phyloP scores from a whole-genome alignment of 2,329 filamentous ascomycete species.

The Gaeumannomyces tritici region DNA sequence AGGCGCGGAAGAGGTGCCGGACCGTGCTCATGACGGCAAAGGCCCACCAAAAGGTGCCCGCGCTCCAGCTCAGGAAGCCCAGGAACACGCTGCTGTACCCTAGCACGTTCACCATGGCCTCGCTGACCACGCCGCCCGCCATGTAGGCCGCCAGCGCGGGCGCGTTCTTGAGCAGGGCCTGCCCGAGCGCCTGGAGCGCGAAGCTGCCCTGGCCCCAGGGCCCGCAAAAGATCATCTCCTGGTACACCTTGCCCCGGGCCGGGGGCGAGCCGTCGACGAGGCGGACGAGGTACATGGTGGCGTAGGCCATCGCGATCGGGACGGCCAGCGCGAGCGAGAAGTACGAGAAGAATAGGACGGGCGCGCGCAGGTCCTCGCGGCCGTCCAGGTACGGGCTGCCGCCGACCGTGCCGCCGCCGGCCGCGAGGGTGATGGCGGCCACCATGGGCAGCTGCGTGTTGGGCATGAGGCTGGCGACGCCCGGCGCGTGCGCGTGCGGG shows the following conservation, averaged over 20 bases:
- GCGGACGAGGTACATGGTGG: slow-evolving; percentile 12
- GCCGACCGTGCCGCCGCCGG: slow-evolving; percentile 22
- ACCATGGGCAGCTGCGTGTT: slow-evolving; percentile 26
- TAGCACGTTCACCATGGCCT: slow-evolving; percentile 18
- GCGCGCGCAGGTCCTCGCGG: slow-evolving; percentile 10
- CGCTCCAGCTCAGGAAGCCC: slow-evolving; percentile 26
- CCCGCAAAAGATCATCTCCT: slow-evolving; percentile 28
- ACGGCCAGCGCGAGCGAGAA: slow-evolving; percentile 21
- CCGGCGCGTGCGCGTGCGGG: slow-evolving; percentile 16
- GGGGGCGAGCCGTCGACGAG: slow-evolving; percentile 17
- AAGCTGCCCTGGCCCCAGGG: slow-evolving; percentile 28
- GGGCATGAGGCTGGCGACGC: slow-evolving; percentile 21
- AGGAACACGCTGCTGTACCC: slow-evolving; percentile 23
- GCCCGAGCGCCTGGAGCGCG: slow-evolving; percentile 25
- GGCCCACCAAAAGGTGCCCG: slow-evolving; percentile 29
- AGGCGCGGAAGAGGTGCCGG: slow-evolving; percentile 2
- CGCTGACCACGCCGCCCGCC: slow-evolving; percentile 21
- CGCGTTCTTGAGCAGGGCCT: slow-evolving; percentile 14
- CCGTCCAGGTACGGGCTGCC: background rate
- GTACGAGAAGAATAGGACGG: slow-evolving; percentile 28
- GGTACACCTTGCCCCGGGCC: slow-evolving; percentile 13
- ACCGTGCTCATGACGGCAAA: slow-evolving; percentile 24
- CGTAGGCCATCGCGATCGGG: slow-evolving; percentile 21
- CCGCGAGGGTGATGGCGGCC: slow-evolving; percentile 26
- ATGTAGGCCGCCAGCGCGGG: slow-evolving; percentile 19